Percentiles rank a stretch among this genome's conserved stretches.
phyloP scores from a whole-genome alignment of 2,329 filamentous ascomycete species.

The Bretziella fagacearum region DNA sequence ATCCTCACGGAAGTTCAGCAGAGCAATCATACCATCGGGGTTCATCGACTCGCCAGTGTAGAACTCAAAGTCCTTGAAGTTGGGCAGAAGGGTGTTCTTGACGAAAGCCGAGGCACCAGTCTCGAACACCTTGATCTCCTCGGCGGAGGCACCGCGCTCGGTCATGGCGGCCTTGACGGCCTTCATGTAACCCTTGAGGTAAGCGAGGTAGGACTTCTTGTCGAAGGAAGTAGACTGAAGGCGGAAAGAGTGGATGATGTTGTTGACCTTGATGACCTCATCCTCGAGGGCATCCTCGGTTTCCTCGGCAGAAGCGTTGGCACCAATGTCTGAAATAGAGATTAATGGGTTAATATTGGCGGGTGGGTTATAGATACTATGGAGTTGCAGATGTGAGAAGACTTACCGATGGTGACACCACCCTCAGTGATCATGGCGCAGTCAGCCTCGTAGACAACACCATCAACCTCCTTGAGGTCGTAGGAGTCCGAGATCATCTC shows the following conservation, averaged over 20 bases:
- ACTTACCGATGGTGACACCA: conserved; percentile 54
- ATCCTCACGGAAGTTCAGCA: conserved; percentile 96
- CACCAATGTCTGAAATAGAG: conserved; percentile 53
- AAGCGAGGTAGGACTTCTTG: conserved; percentile 70
- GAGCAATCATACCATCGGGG: conserved; percentile 81
- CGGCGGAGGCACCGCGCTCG: conserved; percentile 42
- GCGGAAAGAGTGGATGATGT: conserved; percentile 86
- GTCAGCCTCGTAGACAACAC: conserved; percentile 75
- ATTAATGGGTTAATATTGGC: background rate
- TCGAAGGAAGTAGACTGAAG: conserved; percentile 61
- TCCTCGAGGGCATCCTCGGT: conserved; percentile 63
- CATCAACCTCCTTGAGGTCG: conserved; percentile 64
- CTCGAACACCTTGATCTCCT: conserved; percentile 64
- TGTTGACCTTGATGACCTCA: conserved; percentile 57
- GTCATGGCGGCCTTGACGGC: conserved; percentile 55
- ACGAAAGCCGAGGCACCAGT: conserved; percentile 53
- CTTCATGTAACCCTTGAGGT: conserved; percentile 97
- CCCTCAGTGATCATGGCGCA: conserved; percentile 78
- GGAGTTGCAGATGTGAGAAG: too few relatives aligned
- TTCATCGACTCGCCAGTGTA: conserved; percentile 85
- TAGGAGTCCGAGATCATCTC: conserved; percentile 96
- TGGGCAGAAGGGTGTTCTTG: conserved; percentile 64
- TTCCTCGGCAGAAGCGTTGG: conserved; percentile 93
- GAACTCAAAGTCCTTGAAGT: conserved; percentile 96
- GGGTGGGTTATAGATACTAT: background rate